These are phyloP conservation scores for Pleurostoma richardsiae DNA, from an alignment of 2,329 filamentous ascomycete genomes.

Conservation along the genomic window DNA sequence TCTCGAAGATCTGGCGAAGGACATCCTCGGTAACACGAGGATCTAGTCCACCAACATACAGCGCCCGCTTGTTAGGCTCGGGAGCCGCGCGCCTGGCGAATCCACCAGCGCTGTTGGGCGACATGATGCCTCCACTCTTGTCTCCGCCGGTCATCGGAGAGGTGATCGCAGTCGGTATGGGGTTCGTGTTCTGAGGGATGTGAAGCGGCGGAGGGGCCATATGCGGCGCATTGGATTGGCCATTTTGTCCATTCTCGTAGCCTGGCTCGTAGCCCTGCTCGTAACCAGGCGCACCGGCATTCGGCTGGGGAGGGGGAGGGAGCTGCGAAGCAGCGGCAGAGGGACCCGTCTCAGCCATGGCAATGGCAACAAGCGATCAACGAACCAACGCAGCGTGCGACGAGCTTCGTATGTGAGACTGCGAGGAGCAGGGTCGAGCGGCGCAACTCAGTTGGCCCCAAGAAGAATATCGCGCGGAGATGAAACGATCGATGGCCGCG, in stretches of 20 bases:
- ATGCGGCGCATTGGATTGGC: constrained; percentile 64
- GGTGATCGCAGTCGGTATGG: constrained; percentile 86
- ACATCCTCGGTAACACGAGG: constrained; percentile 95
- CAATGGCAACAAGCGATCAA: constrained; percentile 15
- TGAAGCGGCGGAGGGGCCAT: constrained; percentile 89
- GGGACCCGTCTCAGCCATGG: constrained; percentile 75
- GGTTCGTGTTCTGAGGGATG: constrained; percentile 94
- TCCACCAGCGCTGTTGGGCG: constrained; percentile 74
- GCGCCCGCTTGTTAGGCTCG: constrained; percentile 95
- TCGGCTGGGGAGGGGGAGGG: constrained; percentile 63
- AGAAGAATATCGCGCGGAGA: neutral
- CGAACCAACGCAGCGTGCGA: neutral
- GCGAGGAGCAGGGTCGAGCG: neutral
- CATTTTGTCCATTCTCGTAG: constrained; percentile 71
- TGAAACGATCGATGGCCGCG: too few relatives aligned
- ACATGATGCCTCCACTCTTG: constrained; percentile 65
- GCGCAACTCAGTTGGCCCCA: neutral
- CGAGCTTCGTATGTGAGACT: neutral
- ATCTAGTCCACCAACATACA: constrained; percentile 94
- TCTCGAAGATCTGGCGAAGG: constrained; percentile 96
- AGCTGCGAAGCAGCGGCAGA: constrained; percentile 60
- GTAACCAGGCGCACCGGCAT: constrained; percentile 70
- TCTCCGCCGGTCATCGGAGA: constrained; percentile 70
- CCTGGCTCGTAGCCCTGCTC: constrained; percentile 40
- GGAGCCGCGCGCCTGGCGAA: constrained; percentile 87